phyloP scores from a whole-genome alignment of 2,329 filamentous ascomycete species.

The Botryotinia narcissicola region DNA sequence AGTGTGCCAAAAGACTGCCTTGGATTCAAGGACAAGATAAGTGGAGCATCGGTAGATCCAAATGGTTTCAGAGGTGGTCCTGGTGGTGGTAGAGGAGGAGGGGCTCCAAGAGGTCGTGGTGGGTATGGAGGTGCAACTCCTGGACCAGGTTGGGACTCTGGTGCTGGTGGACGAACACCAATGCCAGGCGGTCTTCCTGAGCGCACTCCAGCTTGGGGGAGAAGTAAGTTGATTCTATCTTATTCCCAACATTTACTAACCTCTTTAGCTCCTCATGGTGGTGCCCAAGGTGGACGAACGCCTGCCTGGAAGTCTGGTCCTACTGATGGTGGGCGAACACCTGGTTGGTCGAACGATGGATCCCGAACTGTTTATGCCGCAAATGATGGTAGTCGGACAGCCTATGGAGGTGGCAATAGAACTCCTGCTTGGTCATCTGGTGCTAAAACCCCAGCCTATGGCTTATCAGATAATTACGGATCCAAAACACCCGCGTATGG shows the following conservation, averaged over 20 bases:
- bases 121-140: constrained; percentile 48
- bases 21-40: constrained; percentile 81
- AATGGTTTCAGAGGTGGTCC: constrained; percentile 40
- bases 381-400: constrained; percentile 60
- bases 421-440: constrained; percentile 79
- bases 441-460: constrained; percentile 64
- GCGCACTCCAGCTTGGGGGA: constrained; percentile 74
- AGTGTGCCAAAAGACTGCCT: constrained; percentile 78
- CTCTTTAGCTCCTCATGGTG: constrained; percentile 50
- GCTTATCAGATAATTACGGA: constrained; percentile 57
- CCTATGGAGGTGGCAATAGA: constrained; percentile 71
- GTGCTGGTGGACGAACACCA: constrained; percentile 63
- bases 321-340: constrained; percentile 55
- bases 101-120: constrained; percentile 39
- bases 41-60: constrained; percentile 75
- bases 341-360: constrained; percentile 64
- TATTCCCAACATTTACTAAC: constrained; percentile 13
- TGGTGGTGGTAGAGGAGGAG: constrained; percentile 44
- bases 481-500: constrained; percentile 77
- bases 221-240: constrained; percentile 53
- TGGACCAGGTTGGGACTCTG: constrained; percentile 52
- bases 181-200: constrained; percentile 58
- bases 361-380: constrained; percentile 67
- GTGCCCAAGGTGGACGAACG: constrained; percentile 56
- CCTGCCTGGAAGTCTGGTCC: constrained; percentile 62